Conservation (phyloP, 2,329 filamentous ascomycete genomes). For the Talaromyces sp. region DNA sequence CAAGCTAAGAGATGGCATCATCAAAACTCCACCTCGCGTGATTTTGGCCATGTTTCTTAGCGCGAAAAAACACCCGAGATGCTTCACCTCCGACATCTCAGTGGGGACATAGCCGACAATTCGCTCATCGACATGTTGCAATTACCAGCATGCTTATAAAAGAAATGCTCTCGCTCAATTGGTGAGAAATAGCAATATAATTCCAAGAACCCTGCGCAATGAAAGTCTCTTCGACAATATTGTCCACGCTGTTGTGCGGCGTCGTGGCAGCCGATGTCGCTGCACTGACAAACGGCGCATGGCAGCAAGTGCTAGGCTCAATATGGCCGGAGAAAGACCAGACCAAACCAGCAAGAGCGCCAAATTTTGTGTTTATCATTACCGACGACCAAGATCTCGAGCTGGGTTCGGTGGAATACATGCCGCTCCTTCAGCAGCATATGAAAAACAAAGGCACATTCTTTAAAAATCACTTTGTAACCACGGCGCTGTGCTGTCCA, state of each 20-base stretch:
- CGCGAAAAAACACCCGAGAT: background rate
- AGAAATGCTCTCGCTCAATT: background rate
- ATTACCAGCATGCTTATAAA: background rate
- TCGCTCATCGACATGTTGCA: background rate
- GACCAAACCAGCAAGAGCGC: slow-evolving; percentile 16
- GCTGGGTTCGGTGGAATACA: slow-evolving; percentile 60
- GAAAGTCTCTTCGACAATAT: background rate
- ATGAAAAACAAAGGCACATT: slow-evolving; percentile 57
- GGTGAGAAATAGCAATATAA: background rate
- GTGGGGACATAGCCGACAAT: background rate
- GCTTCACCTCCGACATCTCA: background rate
- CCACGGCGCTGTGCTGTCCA: slow-evolving; percentile 65
- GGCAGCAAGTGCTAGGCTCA: background rate
- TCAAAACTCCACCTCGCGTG: background rate
- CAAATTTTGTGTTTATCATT: slow-evolving; percentile 65
- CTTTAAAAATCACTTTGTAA: slow-evolving; percentile 63
- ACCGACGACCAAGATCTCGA: slow-evolving; percentile 66
- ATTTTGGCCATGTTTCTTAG: background rate
- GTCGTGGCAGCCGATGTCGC: background rate
- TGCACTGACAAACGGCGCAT: background rate
- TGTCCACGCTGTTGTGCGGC: background rate
- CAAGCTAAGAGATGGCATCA: background rate
- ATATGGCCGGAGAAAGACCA: background rate
- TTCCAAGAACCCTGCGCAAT: background rate
- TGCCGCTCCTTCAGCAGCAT: slow-evolving; percentile 56